These are phyloP conservation scores for Davidsoniella neocaledoniae DNA, from an alignment of 2,329 filamentous ascomycete species.

Conservation along the genomic window DNA sequence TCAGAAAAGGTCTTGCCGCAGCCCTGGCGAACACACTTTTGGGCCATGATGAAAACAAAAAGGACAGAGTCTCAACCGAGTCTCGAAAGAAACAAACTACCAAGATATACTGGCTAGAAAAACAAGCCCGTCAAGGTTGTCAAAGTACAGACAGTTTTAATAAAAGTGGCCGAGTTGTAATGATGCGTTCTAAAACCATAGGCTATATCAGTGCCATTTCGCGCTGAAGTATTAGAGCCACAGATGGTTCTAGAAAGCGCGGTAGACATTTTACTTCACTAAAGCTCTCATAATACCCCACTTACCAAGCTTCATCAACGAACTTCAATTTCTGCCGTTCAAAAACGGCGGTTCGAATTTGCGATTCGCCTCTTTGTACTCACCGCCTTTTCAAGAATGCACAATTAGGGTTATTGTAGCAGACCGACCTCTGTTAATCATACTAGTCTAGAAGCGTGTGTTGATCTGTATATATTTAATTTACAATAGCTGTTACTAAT, in stretches of 20 bases:
- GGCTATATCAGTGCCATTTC: no score
- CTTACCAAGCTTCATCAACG: not conserved
- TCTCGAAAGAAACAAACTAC: no score
- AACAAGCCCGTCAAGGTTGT: no score
- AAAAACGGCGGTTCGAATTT: not conserved
- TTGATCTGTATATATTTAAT: not conserved
- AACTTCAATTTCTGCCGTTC: not conserved
- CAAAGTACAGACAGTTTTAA: no score
- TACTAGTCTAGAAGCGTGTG: not conserved
- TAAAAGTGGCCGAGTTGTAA: no score
- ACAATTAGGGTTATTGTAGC: not conserved
- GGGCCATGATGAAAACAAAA: slow-evolving; percentile 34
- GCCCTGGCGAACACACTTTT: slow-evolving; percentile 92
- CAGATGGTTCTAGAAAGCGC: slow-evolving; percentile 10
- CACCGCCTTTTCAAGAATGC: not conserved
- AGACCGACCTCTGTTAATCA: not conserved
- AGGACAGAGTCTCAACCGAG: no score
- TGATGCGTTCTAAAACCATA: no score
- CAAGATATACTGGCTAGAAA: no score
- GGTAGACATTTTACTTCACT: not conserved
- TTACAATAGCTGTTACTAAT: no score
- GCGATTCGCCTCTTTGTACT: not conserved
- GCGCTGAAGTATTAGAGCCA: no score
- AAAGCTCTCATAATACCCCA: not conserved
- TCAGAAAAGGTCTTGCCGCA: slow-evolving; percentile 82